These are phyloP conservation scores for Mortierella polycephala DNA, from an alignment of 371 early-diverging fungal species.

Conservation along the genomic window DNA sequence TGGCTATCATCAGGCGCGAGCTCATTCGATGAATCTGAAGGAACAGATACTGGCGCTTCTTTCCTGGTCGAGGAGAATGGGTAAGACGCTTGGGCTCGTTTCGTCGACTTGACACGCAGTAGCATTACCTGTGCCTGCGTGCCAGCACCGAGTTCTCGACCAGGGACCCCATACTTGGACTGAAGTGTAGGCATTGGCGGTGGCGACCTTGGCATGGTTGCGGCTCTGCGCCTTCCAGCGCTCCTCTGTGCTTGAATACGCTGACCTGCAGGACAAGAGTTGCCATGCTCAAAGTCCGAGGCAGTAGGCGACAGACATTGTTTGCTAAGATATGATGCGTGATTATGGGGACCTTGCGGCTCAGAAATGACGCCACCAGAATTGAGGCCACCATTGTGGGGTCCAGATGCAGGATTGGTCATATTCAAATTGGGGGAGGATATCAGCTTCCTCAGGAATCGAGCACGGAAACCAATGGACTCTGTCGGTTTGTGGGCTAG, in stretches of 20 bases:
- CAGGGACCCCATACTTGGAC: slow-evolving; percentile 49
- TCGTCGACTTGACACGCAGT: slow-evolving; percentile 36
- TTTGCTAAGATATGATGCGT: too few relatives aligned
- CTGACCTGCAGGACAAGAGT: slow-evolving; percentile 37
- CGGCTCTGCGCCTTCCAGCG: slow-evolving; percentile 3
- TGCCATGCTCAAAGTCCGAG: slow-evolving; percentile 38
- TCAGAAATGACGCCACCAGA: too few relatives aligned
- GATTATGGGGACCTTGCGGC: too few relatives aligned
- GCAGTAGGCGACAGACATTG: neutral
- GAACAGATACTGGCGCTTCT: too few relatives aligned
- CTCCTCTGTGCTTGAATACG: slow-evolving; percentile 11
- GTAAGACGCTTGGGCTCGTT: slow-evolving; percentile 11
- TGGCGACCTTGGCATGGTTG: slow-evolving; percentile 8
- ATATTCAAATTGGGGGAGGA: slow-evolving; percentile 38
- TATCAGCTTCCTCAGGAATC: slow-evolving; percentile 27
- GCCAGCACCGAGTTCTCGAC: slow-evolving; percentile 45
- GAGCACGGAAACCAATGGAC: slow-evolving; percentile 24
- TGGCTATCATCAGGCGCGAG: neutral
- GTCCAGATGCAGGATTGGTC: slow-evolving; percentile 1
- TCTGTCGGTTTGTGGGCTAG: slow-evolving; percentile 11
- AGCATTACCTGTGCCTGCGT: slow-evolving; percentile 52
- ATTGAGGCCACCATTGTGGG: neutral
- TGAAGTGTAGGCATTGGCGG: slow-evolving; percentile 38
- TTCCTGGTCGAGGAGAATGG: neutral
- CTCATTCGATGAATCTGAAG: too few relatives aligned